These are phyloP conservation scores for Plasmodium billcollinsi DNA, from an alignment of 169 alveolate species.

Conservation along the genomic window DNA sequence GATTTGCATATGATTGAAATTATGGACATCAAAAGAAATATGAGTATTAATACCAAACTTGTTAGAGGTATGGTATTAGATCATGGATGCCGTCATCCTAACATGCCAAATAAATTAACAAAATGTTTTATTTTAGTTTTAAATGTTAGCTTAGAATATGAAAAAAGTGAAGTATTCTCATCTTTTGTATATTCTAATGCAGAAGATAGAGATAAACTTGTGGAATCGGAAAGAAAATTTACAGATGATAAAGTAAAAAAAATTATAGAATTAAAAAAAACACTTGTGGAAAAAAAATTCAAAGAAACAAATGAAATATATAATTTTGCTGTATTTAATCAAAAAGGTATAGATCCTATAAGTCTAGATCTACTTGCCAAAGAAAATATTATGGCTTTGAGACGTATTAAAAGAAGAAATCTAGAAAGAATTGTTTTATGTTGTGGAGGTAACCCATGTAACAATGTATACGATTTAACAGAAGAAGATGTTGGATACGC, in stretches of 20 bases:
- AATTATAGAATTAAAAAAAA: constrained; percentile 95
- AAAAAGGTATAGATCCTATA: constrained; percentile 99
- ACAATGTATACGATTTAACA: constrained; percentile 96
- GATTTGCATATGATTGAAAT: constrained; percentile 99
- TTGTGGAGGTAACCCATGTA: constrained; percentile 99
- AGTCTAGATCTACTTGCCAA: constrained; percentile 98
- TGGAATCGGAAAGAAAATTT: constrained; percentile 95
- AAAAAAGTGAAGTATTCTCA: constrained; percentile 97
- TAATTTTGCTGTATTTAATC: constrained; percentile 97
- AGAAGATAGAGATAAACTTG: constrained; percentile 97
- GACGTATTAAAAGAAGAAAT: constrained; percentile 98
- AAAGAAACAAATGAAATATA: constrained; percentile 83
- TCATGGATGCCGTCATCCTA: constrained; percentile 99
- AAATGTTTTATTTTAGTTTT: constrained; percentile 97
- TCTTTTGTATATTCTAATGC: constrained; percentile 98
- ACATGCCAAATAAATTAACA: constrained; percentile 97
- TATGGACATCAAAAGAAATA: constrained; percentile 97
- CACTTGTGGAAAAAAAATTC: constrained; percentile 88
- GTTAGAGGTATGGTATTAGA: constrained; percentile 97
- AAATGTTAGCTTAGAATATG: constrained; percentile 98
- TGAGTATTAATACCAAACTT: constrained; percentile 95
- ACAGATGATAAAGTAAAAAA: constrained; percentile 98
- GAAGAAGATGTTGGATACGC: constrained; percentile 98
- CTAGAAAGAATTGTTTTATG: constrained; percentile 98
- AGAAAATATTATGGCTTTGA: constrained; percentile 97